Evolutionary conservation across 2,329 filamentous ascomycete species (phyloP).

Genomic region (Trichoderma sp.): DNA sequence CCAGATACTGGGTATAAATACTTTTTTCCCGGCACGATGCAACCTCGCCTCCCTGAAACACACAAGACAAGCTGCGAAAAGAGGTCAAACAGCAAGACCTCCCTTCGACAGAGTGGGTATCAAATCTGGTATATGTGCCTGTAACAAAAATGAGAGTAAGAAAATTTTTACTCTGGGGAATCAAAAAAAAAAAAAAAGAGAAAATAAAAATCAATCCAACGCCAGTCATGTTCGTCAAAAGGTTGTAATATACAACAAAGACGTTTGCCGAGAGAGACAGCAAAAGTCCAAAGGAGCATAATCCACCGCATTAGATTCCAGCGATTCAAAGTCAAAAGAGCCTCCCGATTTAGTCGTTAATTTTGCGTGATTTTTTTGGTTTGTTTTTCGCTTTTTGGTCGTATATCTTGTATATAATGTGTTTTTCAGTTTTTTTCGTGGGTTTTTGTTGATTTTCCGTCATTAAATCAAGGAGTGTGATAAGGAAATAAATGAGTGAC

Average conservation of each 20-base stretch:
- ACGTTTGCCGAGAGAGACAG: not conserved
- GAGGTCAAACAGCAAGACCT: conserved; percentile 7
- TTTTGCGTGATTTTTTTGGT: not conserved
- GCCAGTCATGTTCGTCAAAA: conserved; percentile 19
- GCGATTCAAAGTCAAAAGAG: conserved; percentile 13
- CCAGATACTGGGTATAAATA: not conserved
- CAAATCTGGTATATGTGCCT: conserved; percentile 30
- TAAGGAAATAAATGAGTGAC: conserved; percentile 22
- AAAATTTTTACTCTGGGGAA: conserved; percentile 2
- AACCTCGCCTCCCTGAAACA: conserved; percentile 18
- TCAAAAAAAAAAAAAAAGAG: conserved; percentile 1
- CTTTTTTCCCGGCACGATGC: not conserved
- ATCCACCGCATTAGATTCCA: not conserved
- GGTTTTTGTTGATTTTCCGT: conserved; percentile 9
- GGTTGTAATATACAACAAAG: conserved; percentile 21
- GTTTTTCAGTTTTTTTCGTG: not conserved
- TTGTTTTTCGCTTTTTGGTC: not conserved
- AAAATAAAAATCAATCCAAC: conserved; percentile 19
- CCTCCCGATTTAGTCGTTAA: conserved; percentile 8
- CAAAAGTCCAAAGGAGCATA: not conserved
- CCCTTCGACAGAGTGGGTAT: conserved; percentile 28
- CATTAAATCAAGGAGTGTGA: not conserved
- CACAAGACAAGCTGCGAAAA: conserved; percentile 22
- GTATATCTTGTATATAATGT: not conserved
- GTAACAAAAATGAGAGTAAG: conserved; percentile 9